Conservation (phyloP, 768 basidiomycete species). For the Naematelia encephala region DNA sequence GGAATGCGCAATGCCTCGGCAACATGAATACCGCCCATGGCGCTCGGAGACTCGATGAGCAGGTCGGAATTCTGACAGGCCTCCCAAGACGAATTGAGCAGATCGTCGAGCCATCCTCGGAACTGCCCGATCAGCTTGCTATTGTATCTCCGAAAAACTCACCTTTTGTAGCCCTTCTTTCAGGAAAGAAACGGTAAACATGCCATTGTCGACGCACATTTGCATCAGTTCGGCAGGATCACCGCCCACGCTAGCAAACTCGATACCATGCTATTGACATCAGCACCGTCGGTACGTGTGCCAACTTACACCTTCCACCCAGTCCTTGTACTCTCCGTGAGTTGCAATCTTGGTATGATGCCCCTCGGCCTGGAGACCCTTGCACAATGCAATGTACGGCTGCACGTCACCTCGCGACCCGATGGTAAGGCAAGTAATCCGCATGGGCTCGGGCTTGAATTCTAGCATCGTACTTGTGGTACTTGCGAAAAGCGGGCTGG, state of each 20-base stretch:
- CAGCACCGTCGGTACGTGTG: neutral
- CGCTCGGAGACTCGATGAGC: slow-evolving; percentile 89
- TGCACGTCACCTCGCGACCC: slow-evolving; percentile 97
- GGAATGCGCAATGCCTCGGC: slow-evolving; percentile 91
- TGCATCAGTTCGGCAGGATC: slow-evolving; percentile 97
- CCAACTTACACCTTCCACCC: slow-evolving; percentile 82
- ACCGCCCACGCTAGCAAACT: slow-evolving; percentile 88
- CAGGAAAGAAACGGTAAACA: slow-evolving; percentile 90
- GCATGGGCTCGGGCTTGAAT: slow-evolving; percentile 85
- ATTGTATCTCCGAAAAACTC: slow-evolving; percentile 1
- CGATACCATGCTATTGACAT: slow-evolving; percentile 76
- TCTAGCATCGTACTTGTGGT: slow-evolving; percentile 94
- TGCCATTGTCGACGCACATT: slow-evolving; percentile 97
- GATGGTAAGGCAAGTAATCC: slow-evolving; percentile 92
- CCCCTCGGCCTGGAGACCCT: slow-evolving; percentile 62
- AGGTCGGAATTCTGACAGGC: slow-evolving; percentile 93
- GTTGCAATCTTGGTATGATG: slow-evolving; percentile 88
- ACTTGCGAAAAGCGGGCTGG: slow-evolving; percentile 83
- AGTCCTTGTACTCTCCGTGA: slow-evolving; percentile 88
- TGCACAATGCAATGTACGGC: slow-evolving; percentile 93
- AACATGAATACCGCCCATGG: slow-evolving; percentile 96
- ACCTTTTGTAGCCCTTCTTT: slow-evolving; percentile 87
- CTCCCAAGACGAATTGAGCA: slow-evolving; percentile 91
- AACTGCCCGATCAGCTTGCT: too few relatives aligned
- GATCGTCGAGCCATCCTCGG: slow-evolving; percentile 95